Evolutionary conservation across 257 asterid species (phyloP), one percentile per base, ranked within the genome.

Genomic region (Cruciata laevipes): DNA sequence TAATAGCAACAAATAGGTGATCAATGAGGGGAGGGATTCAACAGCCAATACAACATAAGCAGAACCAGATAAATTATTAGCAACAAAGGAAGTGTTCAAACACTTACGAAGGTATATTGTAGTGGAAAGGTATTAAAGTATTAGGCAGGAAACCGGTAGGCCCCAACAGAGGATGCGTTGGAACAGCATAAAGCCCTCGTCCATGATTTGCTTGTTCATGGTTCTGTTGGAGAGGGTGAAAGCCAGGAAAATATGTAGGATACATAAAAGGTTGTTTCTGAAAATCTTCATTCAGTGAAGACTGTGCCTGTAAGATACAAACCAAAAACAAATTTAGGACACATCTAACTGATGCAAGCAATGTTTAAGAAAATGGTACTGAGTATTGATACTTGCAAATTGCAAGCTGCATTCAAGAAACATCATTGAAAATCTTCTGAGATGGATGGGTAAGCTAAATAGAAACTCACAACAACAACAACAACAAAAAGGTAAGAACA

Each of bases 151-250:
- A 83, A 52, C 91, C 96, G 33, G 75, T 35, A 40, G 83, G 83
- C 42, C 89, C 96, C 86, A 70, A 74, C 65, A 71, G 68, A 7
- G 96, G 91, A 78, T 24, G 74, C 69, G 82, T 82, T 1, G 91
- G 83, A 75, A 93, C 96, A 69, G 97, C 99, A 83, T 93, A 93
- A 33, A 93, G 84, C 61, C 99, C 99, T 37, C 89, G 95, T 33
- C 97, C 97, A 72, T 70, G 90, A 74, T 85, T 85, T 63, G 81
- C 74, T 83, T 72, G 89, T 69, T 90, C 99, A 75, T 84, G 88
- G 55, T 65, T 68, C 63, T 70, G 83, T 56, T 77, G 84, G 65
- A 51, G 56, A 38, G 53, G 65, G 25, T 27, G 52, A 64, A 73
- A 14, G 7, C 78, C 76, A 63, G 83, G 82, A 71, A 70, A 64